These are phyloP conservation scores for Pseudogymnoascus sp. DNA, from an alignment of 2,329 filamentous ascomycete species.

Conservation along the genomic window DNA sequence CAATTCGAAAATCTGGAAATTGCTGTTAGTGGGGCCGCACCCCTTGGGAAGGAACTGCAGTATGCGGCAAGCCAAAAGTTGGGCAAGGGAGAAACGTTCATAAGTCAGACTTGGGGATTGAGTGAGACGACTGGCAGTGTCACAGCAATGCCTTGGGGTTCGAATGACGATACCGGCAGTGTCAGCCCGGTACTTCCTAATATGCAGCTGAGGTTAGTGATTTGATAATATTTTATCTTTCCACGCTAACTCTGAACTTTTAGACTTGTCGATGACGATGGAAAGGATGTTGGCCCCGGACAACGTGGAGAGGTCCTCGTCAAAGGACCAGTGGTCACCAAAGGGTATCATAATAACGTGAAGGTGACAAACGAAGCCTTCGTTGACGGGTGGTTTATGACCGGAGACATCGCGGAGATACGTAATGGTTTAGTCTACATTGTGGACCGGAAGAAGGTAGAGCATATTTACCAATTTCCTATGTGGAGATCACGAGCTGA, in stretches of 20 bases:
- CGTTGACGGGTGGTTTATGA: background rate
- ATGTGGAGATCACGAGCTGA: background rate
- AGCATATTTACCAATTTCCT: background rate
- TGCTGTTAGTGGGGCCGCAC: conserved; percentile 56
- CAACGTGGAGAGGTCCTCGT: conserved; percentile 67
- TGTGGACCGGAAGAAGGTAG: conserved; percentile 60
- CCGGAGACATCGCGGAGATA: background rate
- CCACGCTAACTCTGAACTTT: conserved; percentile 18
- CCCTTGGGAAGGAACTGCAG: conserved; percentile 48
- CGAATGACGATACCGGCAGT: conserved; percentile 35
- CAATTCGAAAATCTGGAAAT: conserved; percentile 45
- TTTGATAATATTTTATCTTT: background rate
- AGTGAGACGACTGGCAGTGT: conserved; percentile 71
- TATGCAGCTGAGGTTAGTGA: conserved; percentile 28
- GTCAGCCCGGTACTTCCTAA: conserved; percentile 68
- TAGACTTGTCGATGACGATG: conserved; percentile 54
- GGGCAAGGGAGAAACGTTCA: conserved; percentile 47
- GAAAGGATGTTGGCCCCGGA: conserved; percentile 43
- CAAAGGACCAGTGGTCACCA: conserved; percentile 63
- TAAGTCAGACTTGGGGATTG: conserved; percentile 61
- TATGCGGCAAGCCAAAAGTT: conserved; percentile 43
- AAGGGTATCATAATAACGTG: conserved; percentile 65
- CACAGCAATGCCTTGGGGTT: conserved; percentile 54
- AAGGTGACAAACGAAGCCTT: background rate
- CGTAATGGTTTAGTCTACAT: conserved; percentile 48